Conservation (phyloP, 164 flowering plant species). For the Vitis vinifera region DNA sequence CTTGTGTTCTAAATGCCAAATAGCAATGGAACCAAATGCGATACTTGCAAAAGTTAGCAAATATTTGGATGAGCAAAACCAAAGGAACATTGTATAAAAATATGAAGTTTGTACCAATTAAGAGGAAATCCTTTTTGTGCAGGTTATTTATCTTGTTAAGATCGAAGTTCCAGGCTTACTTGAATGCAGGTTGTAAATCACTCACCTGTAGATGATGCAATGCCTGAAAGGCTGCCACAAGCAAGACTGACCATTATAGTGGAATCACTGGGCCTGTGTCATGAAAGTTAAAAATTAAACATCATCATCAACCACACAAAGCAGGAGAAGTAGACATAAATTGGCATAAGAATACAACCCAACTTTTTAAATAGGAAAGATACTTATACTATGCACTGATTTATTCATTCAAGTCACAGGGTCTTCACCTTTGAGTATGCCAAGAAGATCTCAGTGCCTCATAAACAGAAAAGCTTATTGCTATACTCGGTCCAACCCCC, state of each 20-base stretch:
- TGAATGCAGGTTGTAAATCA: constrained; percentile 2
- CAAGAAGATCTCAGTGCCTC: constrained; percentile 69
- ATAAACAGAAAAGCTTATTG: constrained; percentile 82
- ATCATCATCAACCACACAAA: neutral
- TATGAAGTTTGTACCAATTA: too few relatives aligned
- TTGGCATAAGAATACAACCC: neutral
- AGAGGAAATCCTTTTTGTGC: too few relatives aligned
- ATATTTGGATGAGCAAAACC: too few relatives aligned
- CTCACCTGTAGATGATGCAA: constrained; percentile 84
- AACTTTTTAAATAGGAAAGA: too few relatives aligned
- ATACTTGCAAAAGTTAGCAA: too few relatives aligned
- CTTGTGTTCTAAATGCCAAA: too few relatives aligned
- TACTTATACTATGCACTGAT: neutral
- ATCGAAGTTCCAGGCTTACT: neutral
- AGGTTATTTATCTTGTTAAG: too few relatives aligned
- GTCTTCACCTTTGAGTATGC: constrained; percentile 57
- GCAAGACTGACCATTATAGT: constrained; percentile 64
- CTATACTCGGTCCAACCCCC: constrained; percentile 90
- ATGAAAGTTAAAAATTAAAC: constrained; percentile 5
- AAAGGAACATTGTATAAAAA: too few relatives aligned
- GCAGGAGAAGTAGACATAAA: constrained; percentile 1
- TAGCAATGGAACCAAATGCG: too few relatives aligned
- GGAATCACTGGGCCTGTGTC: constrained; percentile 72
- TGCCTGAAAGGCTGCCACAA: constrained; percentile 88
- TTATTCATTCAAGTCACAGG: constrained; percentile 4